These are phyloP conservation scores for Apiospora kogelbergensis DNA, from an alignment of 2,329 filamentous ascomycete genomes.

Conservation along the genomic window DNA sequence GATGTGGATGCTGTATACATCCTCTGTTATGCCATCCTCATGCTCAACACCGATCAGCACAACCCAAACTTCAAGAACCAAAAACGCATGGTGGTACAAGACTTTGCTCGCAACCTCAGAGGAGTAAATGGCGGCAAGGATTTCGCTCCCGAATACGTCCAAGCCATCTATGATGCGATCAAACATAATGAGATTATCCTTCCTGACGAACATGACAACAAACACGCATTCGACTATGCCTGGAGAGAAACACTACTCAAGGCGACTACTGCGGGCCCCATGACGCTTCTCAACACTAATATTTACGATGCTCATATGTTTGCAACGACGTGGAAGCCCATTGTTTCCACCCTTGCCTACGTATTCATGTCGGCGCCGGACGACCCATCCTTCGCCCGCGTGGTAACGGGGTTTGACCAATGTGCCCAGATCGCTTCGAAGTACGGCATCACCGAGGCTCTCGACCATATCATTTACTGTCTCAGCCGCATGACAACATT, in stretches of 20 bases:
- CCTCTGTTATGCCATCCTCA: conserved; percentile 92
- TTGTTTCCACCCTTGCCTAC: conserved; percentile 92
- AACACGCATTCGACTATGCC: conserved; percentile 93
- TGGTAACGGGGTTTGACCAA: conserved; percentile 94
- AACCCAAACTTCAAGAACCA: conserved; percentile 81
- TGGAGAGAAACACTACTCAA: conserved; percentile 95
- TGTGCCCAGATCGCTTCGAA: conserved; percentile 89
- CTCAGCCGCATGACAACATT: conserved; percentile 89
- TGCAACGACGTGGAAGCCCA: conserved; percentile 89
- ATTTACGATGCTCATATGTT: conserved; percentile 99
- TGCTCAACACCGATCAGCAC: conserved; percentile 96
- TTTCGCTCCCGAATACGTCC: conserved; percentile 80
- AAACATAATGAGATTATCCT: conserved; percentile 92
- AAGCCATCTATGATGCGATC: conserved; percentile 88
- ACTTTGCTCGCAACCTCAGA: conserved; percentile 86
- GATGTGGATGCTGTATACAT: conserved; percentile 89
- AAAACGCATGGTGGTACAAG: conserved; percentile 80
- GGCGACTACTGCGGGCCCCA: conserved; percentile 70
- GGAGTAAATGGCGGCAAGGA: conserved; percentile 85
- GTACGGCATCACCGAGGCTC: conserved; percentile 78
- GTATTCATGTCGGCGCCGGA: conserved; percentile 99
- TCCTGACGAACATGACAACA: conserved; percentile 95
- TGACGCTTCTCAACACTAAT: conserved; percentile 84
- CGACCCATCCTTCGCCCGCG: conserved; percentile 88
- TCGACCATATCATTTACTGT: conserved; percentile 91